These are phyloP conservation scores for Marvania coccoides DNA, from an alignment of 139 green algal genomes.

Conservation along the genomic window DNA sequence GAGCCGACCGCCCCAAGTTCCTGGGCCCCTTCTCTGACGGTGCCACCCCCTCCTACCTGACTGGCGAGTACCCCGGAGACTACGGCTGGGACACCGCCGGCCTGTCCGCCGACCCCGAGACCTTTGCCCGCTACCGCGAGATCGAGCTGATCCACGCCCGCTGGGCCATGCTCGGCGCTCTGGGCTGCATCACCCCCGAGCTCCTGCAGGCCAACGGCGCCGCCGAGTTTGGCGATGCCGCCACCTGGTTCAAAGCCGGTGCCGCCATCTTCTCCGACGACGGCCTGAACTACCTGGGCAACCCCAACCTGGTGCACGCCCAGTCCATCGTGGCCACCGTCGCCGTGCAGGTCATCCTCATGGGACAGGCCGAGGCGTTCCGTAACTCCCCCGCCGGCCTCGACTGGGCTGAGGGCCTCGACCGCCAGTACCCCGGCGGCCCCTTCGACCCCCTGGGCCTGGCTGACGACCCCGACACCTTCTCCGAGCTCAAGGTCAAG, in stretches of 20 bases:
- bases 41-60: slow-evolving; percentile 48
- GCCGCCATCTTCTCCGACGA: slow-evolving; percentile 81
- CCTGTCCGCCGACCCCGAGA: slow-evolving; percentile 92
- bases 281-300: slow-evolving; percentile 92
- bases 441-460: slow-evolving; percentile 64
- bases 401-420: slow-evolving; percentile 46
- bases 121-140: slow-evolving; percentile 66
- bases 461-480: slow-evolving; percentile 72
- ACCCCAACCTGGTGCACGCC: slow-evolving; percentile 87
- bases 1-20: slow-evolving; percentile 80
- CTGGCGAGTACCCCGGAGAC: slow-evolving; percentile 85
- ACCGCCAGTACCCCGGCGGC: slow-evolving; percentile 62
- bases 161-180: slow-evolving; percentile 91
- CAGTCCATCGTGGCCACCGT: slow-evolving; percentile 92
- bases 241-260: slow-evolving; percentile 94
- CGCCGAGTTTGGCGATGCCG: slow-evolving; percentile 63
- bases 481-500: slow-evolving; percentile 62
- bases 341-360: slow-evolving; percentile 74
- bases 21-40: slow-evolving; percentile 79
- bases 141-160: slow-evolving; percentile 67
- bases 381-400: slow-evolving; percentile 41
- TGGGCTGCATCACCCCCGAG: slow-evolving; percentile 66
- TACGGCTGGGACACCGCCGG: slow-evolving; percentile 96
- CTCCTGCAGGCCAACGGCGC: slow-evolving; percentile 33
- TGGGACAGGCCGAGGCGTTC: slow-evolving; percentile 47